Evolutionary conservation across 495 filamentous ascomycete genomes (phyloP).

Genomic region (Geoglossum glabrum): DNA sequence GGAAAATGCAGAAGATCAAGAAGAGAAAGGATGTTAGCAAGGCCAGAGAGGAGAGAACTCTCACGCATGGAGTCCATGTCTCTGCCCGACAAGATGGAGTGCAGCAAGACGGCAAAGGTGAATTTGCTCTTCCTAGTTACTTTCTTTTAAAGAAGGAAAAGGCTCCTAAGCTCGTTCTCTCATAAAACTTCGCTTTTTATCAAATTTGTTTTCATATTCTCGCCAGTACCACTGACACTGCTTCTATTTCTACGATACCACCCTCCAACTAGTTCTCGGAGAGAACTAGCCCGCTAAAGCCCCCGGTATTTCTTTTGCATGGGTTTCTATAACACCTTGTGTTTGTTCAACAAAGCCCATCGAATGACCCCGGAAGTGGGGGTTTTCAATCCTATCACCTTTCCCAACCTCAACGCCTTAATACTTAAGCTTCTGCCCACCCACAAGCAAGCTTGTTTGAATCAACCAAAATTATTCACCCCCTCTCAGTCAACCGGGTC

Average conservation of each 20-base stretch:
- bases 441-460: neutral
- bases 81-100: slow-evolving; percentile 46
- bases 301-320: no score
- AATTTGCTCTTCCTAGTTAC: slow-evolving; percentile 8
- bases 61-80: slow-evolving; percentile 41
- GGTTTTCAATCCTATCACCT: no score
- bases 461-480: neutral
- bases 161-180: neutral
- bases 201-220: neutral
- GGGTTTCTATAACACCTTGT: no score
- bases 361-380: no score
- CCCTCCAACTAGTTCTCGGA: no score
- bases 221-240: no score
- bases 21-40: slow-evolving; percentile 30
- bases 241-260: no score
- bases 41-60: slow-evolving; percentile 32
- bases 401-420: no score
- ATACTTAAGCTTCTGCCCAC: no score
- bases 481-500: neutral
- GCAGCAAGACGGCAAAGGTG: slow-evolving; percentile 32
- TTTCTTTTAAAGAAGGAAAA: neutral
- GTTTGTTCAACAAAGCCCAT: no score
- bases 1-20: slow-evolving; percentile 28
- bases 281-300: no score
- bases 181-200: neutral